Evolutionary conservation across 2,329 filamentous ascomycete species (phyloP).

Genomic region (Xylariaceae sp.): DNA sequence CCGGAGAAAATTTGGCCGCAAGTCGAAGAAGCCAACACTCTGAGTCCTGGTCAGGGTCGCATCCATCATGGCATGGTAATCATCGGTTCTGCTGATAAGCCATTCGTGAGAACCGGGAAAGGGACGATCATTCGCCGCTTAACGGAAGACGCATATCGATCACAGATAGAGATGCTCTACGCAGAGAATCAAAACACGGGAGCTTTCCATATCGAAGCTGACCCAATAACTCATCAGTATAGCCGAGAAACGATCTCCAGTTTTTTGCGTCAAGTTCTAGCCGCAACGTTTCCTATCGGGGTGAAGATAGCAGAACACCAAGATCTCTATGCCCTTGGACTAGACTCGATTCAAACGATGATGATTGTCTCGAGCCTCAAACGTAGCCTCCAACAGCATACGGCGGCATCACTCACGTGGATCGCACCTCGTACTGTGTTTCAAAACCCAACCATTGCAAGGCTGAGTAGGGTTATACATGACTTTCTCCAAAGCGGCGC

Average conservation of each 20-base stretch:
- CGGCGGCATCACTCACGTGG: conserved; percentile 4
- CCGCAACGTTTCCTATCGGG: conserved; percentile 1
- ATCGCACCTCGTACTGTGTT: conserved; percentile 15
- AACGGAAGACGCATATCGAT: no score
- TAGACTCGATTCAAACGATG: conserved; percentile 14
- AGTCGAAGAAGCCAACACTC: no score
- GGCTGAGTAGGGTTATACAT: conserved; percentile 4
- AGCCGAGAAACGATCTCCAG: conserved; percentile 7
- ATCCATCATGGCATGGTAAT: no score
- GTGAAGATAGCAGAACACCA: conserved; percentile 3
- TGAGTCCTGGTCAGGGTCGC: no score
- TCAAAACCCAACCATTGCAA: conserved; percentile 10
- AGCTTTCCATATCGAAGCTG: no score
- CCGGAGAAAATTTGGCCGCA: no score
- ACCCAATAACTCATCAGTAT: conserved; percentile 3
- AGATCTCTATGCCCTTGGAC: conserved; percentile 11
- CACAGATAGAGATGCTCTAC: no score
- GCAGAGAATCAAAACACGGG: no score
- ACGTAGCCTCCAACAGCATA: conserved; percentile 8
- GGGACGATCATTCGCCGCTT: no score
- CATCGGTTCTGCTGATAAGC: no score
- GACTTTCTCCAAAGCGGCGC: conserved; percentile 10
- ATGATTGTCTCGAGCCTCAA: conserved; percentile 9
- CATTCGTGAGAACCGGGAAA: no score
- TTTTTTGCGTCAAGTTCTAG: conserved; percentile 7